These are phyloP conservation scores for Bassia scoparia DNA, from an alignment of 148 eudicot species.

Conservation along the genomic window DNA sequence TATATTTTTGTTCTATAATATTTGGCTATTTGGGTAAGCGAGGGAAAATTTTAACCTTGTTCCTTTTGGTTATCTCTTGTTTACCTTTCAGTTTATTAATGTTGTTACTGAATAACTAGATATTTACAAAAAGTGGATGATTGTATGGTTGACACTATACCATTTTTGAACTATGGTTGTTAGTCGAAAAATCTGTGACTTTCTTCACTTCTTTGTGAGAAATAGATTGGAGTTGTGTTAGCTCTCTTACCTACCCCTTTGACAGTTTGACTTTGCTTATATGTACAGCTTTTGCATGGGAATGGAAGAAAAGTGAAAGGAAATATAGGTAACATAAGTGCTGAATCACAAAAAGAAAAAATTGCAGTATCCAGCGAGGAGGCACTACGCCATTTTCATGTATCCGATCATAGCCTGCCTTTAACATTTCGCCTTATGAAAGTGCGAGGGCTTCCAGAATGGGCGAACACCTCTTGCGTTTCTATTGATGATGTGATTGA, in stretches of 20 bases:
- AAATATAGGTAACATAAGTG: conserved; percentile 23
- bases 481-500: conserved; percentile 72
- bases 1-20: too few species aligned
- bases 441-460: conserved; percentile 70
- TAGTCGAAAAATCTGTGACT: background rate
- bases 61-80: background rate
- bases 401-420: conserved; percentile 47
- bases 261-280: conserved; percentile 1
- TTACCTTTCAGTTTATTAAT: background rate
- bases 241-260: background rate
- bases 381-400: conserved; percentile 51
- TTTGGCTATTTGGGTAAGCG: background rate
- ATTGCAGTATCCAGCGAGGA: conserved; percentile 30
- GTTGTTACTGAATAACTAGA: background rate
- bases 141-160: too few species aligned
- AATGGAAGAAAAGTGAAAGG: conserved; percentile 24
- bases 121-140: background rate
- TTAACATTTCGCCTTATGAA: conserved; percentile 68
- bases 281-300: conserved; percentile 27
- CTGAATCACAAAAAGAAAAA: conserved; percentile 15
- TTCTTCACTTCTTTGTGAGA: background rate
- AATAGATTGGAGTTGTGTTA: background rate
- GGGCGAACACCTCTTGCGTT: conserved; percentile 81
- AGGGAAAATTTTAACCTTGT: background rate
- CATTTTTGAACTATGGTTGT: background rate